Evolutionary conservation across 352 stramenopile species (phyloP).

Genomic region (Phytophthora melonis): DNA sequence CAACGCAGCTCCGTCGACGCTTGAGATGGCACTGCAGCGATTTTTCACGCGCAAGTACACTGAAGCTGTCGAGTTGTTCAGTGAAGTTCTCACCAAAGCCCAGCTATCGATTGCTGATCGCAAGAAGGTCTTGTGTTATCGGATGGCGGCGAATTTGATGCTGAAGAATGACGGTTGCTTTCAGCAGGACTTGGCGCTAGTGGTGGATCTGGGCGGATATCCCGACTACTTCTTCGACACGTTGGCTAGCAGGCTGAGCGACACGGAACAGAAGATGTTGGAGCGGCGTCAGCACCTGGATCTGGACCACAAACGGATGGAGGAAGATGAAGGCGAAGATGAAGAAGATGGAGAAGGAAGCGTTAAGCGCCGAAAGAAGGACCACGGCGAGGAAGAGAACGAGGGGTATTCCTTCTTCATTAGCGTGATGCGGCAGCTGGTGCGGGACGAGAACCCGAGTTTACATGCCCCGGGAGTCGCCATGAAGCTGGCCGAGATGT

Average conservation of each 20-base stretch:
- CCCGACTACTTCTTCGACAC: neutral
- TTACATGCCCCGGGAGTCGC: too few relatives aligned
- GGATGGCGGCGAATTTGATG: slow-evolving; percentile 9
- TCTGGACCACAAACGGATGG: too few relatives aligned
- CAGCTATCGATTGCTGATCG: neutral
- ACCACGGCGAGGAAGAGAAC: too few relatives aligned
- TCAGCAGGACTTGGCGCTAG: neutral
- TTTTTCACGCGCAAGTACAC: slow-evolving; percentile 12
- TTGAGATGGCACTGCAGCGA: slow-evolving; percentile 9
- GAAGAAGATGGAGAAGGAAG: too few relatives aligned
- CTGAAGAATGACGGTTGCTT: slow-evolving; percentile 9
- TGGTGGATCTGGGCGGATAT: neutral
- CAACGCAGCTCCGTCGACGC: neutral
- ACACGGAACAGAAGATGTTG: neutral
- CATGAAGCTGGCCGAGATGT: too few relatives aligned
- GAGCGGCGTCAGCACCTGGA: too few relatives aligned
- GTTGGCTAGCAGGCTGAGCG: neutral
- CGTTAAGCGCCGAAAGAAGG: too few relatives aligned
- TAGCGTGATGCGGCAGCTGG: too few relatives aligned
- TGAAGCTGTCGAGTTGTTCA: slow-evolving; percentile 1
- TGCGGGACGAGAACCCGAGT: too few relatives aligned
- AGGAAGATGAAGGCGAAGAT: too few relatives aligned
- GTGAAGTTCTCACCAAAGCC: neutral
- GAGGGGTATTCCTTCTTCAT: too few relatives aligned
- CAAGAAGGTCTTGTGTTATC: slow-evolving; percentile 8